phyloP scores from a whole-genome alignment of 2,329 filamentous ascomycete genomes.

The Penicillium capsulatum region DNA sequence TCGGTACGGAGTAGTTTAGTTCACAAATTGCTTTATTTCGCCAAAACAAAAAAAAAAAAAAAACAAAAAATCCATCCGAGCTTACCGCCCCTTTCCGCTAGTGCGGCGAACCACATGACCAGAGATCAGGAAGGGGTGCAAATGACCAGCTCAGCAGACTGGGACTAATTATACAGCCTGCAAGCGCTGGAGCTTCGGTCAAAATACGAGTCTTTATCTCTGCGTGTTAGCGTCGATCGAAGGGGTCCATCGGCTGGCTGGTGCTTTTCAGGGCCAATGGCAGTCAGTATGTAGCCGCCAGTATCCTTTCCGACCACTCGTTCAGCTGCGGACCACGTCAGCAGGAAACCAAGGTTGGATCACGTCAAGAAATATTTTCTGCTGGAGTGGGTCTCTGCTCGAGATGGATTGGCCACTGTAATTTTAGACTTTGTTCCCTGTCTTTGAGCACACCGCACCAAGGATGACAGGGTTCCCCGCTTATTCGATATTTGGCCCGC shows the following conservation, averaged over 20 bases:
- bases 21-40: no score
- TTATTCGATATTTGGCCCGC: constrained; percentile 1
- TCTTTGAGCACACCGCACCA: background rate
- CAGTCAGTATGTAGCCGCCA: constrained; percentile 3
- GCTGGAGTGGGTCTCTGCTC: constrained; percentile 2
- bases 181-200: background rate
- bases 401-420: constrained; percentile 3
- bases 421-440: background rate
- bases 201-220: background rate
- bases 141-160: background rate
- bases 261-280: constrained; percentile 1
- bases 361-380: constrained; percentile 4
- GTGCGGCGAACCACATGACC: no score
- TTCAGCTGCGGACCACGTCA: constrained; percentile 2
- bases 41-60: no score
- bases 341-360: constrained; percentile 1
- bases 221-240: background rate
- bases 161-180: background rate
- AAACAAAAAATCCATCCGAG: no score
- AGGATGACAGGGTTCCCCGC: constrained; percentile 4
- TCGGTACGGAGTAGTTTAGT: no score
- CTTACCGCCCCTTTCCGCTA: no score
- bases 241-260: constrained; percentile 1
- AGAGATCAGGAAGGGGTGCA: background rate
- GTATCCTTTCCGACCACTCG: background rate